These are phyloP conservation scores for Fusarium siculi DNA, from an alignment of 2,329 filamentous ascomycete species.

Conservation along the genomic window DNA sequence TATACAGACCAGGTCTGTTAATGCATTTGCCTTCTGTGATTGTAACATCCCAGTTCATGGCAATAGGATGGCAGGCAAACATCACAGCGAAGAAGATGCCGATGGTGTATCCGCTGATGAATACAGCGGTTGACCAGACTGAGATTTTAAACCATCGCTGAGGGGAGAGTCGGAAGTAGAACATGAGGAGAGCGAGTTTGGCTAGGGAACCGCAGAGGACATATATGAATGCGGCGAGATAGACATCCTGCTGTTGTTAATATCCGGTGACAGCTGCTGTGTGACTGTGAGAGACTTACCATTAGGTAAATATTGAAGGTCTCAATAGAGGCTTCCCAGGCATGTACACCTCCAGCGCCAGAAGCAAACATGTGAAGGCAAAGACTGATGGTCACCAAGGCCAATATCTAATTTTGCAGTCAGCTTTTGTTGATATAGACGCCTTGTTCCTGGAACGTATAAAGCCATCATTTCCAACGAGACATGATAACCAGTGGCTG, in stretches of 20 bases:
- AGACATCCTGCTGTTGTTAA: constrained; percentile 39
- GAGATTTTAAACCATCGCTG: constrained; percentile 48
- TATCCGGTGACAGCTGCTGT: not conserved
- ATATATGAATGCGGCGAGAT: constrained; percentile 46
- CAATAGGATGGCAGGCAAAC: constrained; percentile 52
- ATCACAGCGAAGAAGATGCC: constrained; percentile 49
- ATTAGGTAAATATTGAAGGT: constrained; percentile 43
- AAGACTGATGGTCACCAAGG: constrained; percentile 32
- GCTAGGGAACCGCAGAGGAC: constrained; percentile 49
- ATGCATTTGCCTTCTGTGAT: constrained; percentile 54
- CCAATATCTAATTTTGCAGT: constrained; percentile 20
- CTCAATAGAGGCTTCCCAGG: constrained; percentile 46
- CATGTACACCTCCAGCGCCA: constrained; percentile 44
- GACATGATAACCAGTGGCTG: no score
- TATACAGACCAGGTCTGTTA: constrained; percentile 58
- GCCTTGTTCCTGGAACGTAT: not conserved
- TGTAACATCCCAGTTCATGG: constrained; percentile 45
- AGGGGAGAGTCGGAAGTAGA: constrained; percentile 52
- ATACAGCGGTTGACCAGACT: constrained; percentile 44
- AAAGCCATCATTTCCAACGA: not conserved
- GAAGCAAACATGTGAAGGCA: constrained; percentile 43
- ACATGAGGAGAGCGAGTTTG: constrained; percentile 53
- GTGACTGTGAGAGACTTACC: constrained; percentile 6
- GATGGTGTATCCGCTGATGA: constrained; percentile 48
- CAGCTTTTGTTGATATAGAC: not conserved